Evolutionary conservation across 352 stramenopile genomes (phyloP).

Genomic region (Phytopythium delawarense): DNA sequence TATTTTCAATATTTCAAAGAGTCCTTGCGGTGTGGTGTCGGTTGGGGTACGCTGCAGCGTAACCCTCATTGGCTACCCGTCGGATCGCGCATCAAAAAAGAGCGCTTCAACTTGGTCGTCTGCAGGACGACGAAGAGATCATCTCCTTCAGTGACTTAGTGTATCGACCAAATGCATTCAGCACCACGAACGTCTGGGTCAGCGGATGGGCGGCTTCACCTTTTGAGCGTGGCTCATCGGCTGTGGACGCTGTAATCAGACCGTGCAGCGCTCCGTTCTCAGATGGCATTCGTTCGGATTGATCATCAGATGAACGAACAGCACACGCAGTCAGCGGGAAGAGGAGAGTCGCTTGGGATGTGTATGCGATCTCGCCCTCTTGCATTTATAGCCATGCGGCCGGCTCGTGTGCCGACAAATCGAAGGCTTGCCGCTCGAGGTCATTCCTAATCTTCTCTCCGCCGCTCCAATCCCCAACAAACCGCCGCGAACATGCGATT

Average conservation of each 20-base stretch:
- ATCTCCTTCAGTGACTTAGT: neutral
- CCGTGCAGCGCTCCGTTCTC: neutral
- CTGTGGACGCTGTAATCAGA: constrained; percentile 1
- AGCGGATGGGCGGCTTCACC: neutral
- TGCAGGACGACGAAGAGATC: neutral
- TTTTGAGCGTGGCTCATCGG: neutral
- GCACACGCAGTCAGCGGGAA: neutral
- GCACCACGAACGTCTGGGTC: neutral
- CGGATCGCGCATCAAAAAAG: too few species aligned
- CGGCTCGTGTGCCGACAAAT: neutral
- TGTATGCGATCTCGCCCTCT: neutral
- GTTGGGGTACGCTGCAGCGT: too few species aligned
- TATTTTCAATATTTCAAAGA: neutral
- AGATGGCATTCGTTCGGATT: neutral
- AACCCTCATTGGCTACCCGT: too few species aligned
- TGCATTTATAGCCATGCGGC: neutral
- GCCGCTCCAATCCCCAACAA: constrained; percentile 1
- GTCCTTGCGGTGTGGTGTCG: too few species aligned
- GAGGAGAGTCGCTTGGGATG: neutral
- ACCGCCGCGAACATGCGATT: constrained; percentile 11
- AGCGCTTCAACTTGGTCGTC: too few species aligned
- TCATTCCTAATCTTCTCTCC: constrained; percentile 11
- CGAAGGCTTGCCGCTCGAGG: neutral
- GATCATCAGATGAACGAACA: neutral
- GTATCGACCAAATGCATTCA: neutral